Base-by-base conservation (phyloP, 495 filamentous ascomycete genomes). In the Penicillium canariense region DNA sequence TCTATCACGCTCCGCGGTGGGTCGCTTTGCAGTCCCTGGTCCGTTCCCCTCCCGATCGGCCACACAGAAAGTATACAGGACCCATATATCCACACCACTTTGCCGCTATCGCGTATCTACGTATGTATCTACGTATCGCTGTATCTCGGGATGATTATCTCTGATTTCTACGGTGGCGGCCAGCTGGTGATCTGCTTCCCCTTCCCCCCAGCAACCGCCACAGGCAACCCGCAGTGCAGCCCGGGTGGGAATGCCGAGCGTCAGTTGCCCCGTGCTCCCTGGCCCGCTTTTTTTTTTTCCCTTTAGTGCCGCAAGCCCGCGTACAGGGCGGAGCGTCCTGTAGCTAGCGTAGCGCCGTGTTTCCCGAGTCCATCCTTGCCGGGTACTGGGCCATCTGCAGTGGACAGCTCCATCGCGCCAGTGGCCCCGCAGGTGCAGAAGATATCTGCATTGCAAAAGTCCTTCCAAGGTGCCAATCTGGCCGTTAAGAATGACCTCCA, bases 221-320 rank as follows among this genome's bases (percentile, higher is more conserved):
- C 54, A 43, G 53, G 27, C 46, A 50, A 52, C 55, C 52, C 46
- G 48, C 56, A 44, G 55, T 52, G 57, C 61, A 64, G 60, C 50
- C 63, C 61, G 50, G 55, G 55, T 59, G 61, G 53, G 54, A 59
- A 67, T 65, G 53, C 58, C 56, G 64, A 55, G 61, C 39, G 35
- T 38, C 43, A 48, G 45, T 60, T 63, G 60, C 52, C 60, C 60
- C 55, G 52, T 66, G 61, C 61, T 59, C 50, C 27, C 46, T 57
- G 51, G 52, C 49, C 58, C 57, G 48, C 48, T 61, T 55, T 59
- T 58, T 39, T n/a, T 34, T 51, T 22, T 50, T 12, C 45, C 31
- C 49, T 43, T 40, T 35, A 54, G 40, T 44, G 22, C 40, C 26
- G 22, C 40, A 25, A 44, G 40, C 40, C 40, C 40, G 40, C 39